Evolutionary conservation across 345 rosid species (phyloP).

Genomic region (Angophora floribunda): DNA sequence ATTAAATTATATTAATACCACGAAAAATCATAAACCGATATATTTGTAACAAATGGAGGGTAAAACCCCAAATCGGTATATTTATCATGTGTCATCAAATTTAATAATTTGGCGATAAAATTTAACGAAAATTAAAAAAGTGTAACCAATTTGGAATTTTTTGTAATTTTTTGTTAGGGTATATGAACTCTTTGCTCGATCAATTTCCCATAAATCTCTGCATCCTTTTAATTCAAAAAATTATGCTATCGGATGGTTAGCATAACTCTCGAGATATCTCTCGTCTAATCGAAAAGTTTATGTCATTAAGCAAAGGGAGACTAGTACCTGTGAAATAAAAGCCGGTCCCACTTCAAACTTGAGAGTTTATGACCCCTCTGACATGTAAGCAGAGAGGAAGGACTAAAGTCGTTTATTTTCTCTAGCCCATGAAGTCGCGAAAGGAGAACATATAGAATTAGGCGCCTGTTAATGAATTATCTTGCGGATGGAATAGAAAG

Average conservation of each 20-base stretch:
- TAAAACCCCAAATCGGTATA: too few relatives aligned
- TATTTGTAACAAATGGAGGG: too few relatives aligned
- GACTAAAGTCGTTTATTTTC: background rate
- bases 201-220: too few relatives aligned
- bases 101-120: rapidly evolving
- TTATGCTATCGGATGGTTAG: too few relatives aligned
- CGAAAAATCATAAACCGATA: rapidly evolving
- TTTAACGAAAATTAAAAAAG: rapidly evolving
- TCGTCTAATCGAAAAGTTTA: too few relatives aligned
- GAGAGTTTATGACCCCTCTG: background rate
- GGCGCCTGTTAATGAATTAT: background rate
- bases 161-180: too few relatives aligned
- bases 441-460: background rate
- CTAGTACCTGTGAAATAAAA: background rate
- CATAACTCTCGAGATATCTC: too few relatives aligned
- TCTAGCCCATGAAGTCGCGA: background rate
- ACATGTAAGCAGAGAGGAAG: background rate
- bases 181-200: too few relatives aligned
- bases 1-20: too few relatives aligned
- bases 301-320: background rate
- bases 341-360: background rate
- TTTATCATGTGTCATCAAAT: rapidly evolving
- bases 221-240: too few relatives aligned
- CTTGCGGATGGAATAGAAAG: background rate
- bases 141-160: rapidly evolving